Conservation (phyloP, 2,329 filamentous ascomycete species). For the Huntiella bhutanensis region DNA sequence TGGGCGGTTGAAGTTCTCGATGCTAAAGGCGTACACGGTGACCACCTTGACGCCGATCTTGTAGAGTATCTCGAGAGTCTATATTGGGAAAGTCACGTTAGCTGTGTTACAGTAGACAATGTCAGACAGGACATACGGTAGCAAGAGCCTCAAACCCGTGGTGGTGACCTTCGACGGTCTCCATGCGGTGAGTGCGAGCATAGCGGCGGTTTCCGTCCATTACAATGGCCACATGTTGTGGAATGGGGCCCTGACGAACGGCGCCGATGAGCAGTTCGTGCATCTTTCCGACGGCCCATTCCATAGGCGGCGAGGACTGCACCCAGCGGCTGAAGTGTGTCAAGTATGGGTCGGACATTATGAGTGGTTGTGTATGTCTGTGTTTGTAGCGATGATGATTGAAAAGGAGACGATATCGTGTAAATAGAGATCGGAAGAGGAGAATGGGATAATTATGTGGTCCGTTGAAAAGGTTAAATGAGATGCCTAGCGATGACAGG, state of each 20-base stretch:
- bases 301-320: constrained; percentile 70
- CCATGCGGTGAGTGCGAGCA: constrained; percentile 75
- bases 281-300: constrained; percentile 66
- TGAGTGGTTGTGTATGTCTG: background rate
- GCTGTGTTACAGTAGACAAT: background rate
- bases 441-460: too few relatives aligned
- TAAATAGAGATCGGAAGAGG: too few relatives aligned
- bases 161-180: constrained; percentile 91
- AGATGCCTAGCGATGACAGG: too few relatives aligned
- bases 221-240: constrained; percentile 93
- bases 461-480: too few relatives aligned
- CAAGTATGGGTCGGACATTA: constrained; percentile 35
- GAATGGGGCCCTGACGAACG: constrained; percentile 75
- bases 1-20: constrained; percentile 95
- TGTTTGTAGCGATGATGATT: background rate
- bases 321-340: constrained; percentile 46
- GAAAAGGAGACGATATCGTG: too few relatives aligned
- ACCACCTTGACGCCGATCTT: constrained; percentile 93
- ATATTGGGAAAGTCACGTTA: background rate
- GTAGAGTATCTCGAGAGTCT: constrained; percentile 96
- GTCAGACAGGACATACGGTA: constrained; percentile 16
- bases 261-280: constrained; percentile 77
- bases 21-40: constrained; percentile 95
- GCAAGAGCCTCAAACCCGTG: constrained; percentile 89
- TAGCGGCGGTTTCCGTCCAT: constrained; percentile 98